Evolutionary conservation across 1,284 basidiomycete genomes (phyloP), one percentile per base, ranked within the genome.

Genomic region (Cryptococcus sp.): DNA sequence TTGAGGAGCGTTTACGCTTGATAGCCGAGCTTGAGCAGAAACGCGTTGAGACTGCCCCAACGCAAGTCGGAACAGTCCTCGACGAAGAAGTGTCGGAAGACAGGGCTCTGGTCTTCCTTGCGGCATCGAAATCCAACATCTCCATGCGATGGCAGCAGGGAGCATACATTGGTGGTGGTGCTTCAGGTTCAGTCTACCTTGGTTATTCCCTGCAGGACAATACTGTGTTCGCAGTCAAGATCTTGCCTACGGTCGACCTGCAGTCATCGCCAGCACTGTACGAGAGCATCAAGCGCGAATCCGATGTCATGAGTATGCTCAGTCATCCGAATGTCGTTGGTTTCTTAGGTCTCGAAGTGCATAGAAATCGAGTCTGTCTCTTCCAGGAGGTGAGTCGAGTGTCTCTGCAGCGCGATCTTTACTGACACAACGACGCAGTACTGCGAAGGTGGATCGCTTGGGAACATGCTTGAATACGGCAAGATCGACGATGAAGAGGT

Each of bases 101-200:
- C 74, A 86, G 90, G 48, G 92, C 93, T 0, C 81, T 95, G 48
- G 87, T 93, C 7, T 93, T 93, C 80, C 84, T 96, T 50, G 93
- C 95, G 0, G 91, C 91, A 1, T 91, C 91, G 16, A 88, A 88
- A 50, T 94, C 93, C 47, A 96, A 95, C 68, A 93, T 99, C 61
- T 93, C 93, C 4, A 89, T 99, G 63, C 87, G 93, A 34, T 99
- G 96, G 96, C 96, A 99, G 78, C 96, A 99, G 78, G 94, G 95
- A 37, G 87, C 89, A 54, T 98, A 97, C 79, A 97, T 99, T 68
- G 96, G 96, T 50, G 88, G 93, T 37, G 96, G 96, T 22, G 95
- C 96, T 10, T 98, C 97, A 73, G 94, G 94, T 20, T 92, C 89
- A 13, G 96, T 99, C n/a, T 99, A 99, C 76, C 84, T 93, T 44